Conservation (phyloP, 1,139 yeast genomes). For the Lodderomyces theae region DNA sequence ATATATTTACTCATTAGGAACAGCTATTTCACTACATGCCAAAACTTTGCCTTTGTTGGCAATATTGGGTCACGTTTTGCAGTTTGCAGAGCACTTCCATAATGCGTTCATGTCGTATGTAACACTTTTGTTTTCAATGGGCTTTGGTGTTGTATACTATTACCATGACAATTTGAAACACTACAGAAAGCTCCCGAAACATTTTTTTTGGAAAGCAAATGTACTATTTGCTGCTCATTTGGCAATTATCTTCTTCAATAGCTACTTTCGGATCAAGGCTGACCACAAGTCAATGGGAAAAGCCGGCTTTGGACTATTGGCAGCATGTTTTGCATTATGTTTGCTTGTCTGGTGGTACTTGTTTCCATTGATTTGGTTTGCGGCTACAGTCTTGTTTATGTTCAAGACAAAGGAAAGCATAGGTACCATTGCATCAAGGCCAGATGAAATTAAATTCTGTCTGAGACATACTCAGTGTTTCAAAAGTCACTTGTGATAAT, state of each 20-base stretch:
- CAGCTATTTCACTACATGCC: constrained; percentile 11
- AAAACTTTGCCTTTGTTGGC: constrained; percentile 7
- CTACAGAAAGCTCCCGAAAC: constrained; percentile 27
- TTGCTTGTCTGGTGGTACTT: neutral
- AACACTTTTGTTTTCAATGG: constrained; percentile 35
- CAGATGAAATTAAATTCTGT: constrained; percentile 18
- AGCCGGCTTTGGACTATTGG: neutral
- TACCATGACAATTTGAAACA: constrained; percentile 24
- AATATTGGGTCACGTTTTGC: neutral
- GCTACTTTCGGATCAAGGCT: neutral
- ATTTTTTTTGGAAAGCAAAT: constrained; percentile 18
- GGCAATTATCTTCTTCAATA: constrained; percentile 6
- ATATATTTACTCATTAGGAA: constrained; percentile 20
- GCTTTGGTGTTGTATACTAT: constrained; percentile 38
- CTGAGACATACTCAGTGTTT: constrained; percentile 23
- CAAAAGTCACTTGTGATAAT: constrained; percentile 28
- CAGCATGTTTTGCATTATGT: neutral
- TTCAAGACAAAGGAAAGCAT: constrained; percentile 30
- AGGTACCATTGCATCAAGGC: constrained; percentile 26
- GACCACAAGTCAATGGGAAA: neutral
- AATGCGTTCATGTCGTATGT: constrained; percentile 14
- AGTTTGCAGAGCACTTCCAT: constrained; percentile 8
- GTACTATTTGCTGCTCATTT: constrained; percentile 16
- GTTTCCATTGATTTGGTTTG: constrained; percentile 16
- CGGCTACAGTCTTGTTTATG: constrained; percentile 20